Percentiles rank a stretch among this genome's conserved stretches.
These are phyloP conservation scores for Garcia nutans DNA, from an alignment of 345 rosid genomes.

Conservation along the genomic window DNA sequence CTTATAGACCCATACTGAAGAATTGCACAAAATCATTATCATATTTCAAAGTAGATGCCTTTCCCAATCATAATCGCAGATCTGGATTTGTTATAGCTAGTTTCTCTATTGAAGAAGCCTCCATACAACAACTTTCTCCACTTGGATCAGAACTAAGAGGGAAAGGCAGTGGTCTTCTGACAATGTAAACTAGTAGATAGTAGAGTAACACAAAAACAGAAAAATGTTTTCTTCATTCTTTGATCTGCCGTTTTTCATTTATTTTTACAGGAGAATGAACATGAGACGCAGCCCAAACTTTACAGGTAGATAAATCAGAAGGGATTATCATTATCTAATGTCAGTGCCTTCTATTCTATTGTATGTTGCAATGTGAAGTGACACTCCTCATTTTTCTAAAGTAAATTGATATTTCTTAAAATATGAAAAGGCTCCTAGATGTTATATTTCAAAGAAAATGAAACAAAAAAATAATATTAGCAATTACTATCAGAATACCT, in stretches of 20 bases:
- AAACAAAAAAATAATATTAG: background rate
- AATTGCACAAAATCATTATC: background rate
- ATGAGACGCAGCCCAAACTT: background rate
- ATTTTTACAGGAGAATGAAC: constrained; percentile 1
- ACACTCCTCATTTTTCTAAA: background rate
- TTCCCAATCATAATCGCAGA: background rate
- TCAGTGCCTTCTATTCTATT: background rate
- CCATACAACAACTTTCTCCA: background rate
- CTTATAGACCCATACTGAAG: background rate
- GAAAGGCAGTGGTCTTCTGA: background rate
- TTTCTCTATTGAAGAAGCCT: background rate
- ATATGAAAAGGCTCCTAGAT: background rate
- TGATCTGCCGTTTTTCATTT: background rate
- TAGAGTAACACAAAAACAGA: background rate
- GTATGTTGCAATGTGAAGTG: background rate
- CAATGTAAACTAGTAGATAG: background rate
- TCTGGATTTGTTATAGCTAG: background rate
- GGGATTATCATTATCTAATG: background rate
- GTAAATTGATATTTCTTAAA: background rate
- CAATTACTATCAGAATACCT: constrained; percentile 33
- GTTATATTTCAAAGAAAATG: background rate
- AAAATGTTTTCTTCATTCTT: background rate
- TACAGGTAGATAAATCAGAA: background rate
- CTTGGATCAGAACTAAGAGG: background rate
- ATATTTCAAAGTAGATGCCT: background rate